Percentiles rank a stretch among this genome's conserved stretches.
Evolutionary conservation across 371 early-diverging fungal genomes (phyloP).

Genomic region (Chytridiales sp.): DNA sequence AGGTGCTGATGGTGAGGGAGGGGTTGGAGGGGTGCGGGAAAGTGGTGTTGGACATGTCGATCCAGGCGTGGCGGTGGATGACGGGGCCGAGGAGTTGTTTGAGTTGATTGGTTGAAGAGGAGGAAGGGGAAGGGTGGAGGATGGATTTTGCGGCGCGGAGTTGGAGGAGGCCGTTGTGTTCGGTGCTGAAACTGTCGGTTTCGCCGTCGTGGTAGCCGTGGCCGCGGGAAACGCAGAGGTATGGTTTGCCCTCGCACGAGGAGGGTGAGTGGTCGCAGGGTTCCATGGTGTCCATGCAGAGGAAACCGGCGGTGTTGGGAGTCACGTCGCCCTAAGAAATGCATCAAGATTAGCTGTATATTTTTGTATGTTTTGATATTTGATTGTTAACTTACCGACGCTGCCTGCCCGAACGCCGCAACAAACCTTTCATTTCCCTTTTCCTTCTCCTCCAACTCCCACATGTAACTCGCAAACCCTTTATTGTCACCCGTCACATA

Average conservation of each 20-base stretch:
- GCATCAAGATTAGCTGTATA: too few relatives aligned
- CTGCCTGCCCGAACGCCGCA: constrained; percentile 62
- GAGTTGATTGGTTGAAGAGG: too few relatives aligned
- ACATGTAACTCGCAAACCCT: constrained; percentile 56
- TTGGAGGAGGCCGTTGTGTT: constrained; percentile 55
- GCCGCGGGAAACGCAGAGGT: constrained; percentile 39
- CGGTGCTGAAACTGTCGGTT: constrained; percentile 43
- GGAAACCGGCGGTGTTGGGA: constrained; percentile 60
- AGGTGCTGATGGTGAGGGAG: constrained; percentile 32
- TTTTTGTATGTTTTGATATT: too few relatives aligned
- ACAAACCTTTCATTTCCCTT: constrained; percentile 33
- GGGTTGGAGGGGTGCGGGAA: constrained; percentile 9
- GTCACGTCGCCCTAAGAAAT: constrained; percentile 54
- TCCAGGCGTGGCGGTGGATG: constrained; percentile 43
- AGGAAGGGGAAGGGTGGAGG: constrained; percentile 36
- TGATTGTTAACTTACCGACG: constrained; percentile 33
- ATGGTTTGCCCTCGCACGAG: constrained; percentile 41
- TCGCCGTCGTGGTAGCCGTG: constrained; percentile 23
- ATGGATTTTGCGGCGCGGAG: constrained; percentile 47
- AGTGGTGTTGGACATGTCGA: constrained; percentile 23
- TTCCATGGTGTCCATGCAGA: constrained; percentile 57
- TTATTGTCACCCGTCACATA: constrained; percentile 65
- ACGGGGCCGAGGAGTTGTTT: too few relatives aligned
- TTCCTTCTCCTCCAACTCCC: constrained; percentile 40
- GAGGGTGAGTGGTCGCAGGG: constrained; percentile 56